Percentiles rank a stretch among this genome's conserved stretches.
These are phyloP conservation scores for Ogataea corticis DNA, from an alignment of 805 yeast species.

Conservation along the genomic window DNA sequence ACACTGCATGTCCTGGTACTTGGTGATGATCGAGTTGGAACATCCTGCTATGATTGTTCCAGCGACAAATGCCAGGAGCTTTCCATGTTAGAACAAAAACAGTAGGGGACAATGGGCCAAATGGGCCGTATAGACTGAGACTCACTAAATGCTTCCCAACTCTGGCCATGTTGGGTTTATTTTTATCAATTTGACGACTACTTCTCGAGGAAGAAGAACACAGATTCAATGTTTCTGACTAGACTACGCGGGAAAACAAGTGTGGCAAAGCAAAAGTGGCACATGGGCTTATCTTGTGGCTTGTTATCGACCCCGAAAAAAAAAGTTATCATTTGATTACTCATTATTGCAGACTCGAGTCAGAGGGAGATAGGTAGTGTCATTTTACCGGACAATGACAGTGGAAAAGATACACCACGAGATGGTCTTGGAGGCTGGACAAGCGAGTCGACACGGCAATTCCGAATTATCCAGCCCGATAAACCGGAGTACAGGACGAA, in stretches of 20 bases:
- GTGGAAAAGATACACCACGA: no score
- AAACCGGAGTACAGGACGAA: constrained; percentile 1
- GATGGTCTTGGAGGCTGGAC: no score
- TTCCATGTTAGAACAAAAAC: no score
- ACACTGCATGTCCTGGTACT: constrained; percentile 75
- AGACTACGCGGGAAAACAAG: not conserved
- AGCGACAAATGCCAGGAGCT: constrained; percentile 35
- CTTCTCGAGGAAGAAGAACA: no score
- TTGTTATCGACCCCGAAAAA: not conserved
- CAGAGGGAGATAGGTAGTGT: no score
- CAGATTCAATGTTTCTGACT: not conserved
- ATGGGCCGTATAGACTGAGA: no score
- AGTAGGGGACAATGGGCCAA: no score
- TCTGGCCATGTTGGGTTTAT: constrained; percentile 1
- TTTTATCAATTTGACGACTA: no score
- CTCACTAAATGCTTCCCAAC: constrained; percentile 8
- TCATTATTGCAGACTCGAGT: no score
- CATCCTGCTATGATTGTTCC: constrained; percentile 73
- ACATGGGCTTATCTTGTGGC: not conserved
- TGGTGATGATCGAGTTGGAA: constrained; percentile 70
- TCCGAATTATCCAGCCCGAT: not conserved
- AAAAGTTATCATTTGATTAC: not conserved
- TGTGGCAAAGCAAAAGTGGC: constrained; percentile 1
- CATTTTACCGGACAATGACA: no score
- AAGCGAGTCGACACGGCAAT: no score